Conservation (phyloP, 352 stramenopile genomes). For the Phytophthora pini region DNA sequence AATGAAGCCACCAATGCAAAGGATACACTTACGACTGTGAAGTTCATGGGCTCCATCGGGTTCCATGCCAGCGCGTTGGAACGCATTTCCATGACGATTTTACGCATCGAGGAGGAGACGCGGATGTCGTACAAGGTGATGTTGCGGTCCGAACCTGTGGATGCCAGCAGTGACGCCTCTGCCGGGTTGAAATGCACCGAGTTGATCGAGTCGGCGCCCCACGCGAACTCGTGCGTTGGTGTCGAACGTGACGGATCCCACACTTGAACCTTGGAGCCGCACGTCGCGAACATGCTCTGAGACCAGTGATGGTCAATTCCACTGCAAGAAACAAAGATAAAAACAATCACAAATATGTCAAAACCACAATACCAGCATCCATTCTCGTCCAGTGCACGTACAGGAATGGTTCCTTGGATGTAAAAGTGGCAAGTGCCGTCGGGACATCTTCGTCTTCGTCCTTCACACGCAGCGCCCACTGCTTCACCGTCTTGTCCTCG, state of each 20-base stretch:
- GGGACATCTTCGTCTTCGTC: slow-evolving; percentile 80
- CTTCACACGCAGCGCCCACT: slow-evolving; percentile 83
- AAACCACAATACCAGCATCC: not conserved
- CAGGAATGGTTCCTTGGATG: slow-evolving; percentile 87
- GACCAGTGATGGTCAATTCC: slow-evolving; percentile 98
- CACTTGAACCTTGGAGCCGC: slow-evolving; percentile 94
- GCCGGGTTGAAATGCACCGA: slow-evolving; percentile 96
- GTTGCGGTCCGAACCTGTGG: slow-evolving; percentile 93
- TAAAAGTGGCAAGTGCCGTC: slow-evolving; percentile 73
- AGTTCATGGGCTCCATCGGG: slow-evolving; percentile 99
- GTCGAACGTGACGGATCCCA: slow-evolving; percentile 95
- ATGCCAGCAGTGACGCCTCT: slow-evolving; percentile 95
- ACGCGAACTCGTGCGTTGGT: slow-evolving; percentile 94
- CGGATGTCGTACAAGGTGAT: slow-evolving; percentile 95
- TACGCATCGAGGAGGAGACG: slow-evolving; percentile 94
- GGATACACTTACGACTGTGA: slow-evolving; percentile 90
- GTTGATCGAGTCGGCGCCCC: slow-evolving; percentile 96
- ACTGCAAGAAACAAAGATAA: slow-evolving; percentile 68
- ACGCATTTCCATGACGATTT: slow-evolving; percentile 96
- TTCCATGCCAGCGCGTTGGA: slow-evolving; percentile 99
- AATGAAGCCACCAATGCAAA: slow-evolving; percentile 9
- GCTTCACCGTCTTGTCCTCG: slow-evolving; percentile 96
- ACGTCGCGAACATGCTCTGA: slow-evolving; percentile 93
- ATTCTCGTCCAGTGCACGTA: slow-evolving; percentile 35
- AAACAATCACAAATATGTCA: slow-evolving; percentile 12